Evolutionary conservation across 768 basidiomycete species (phyloP).

Genomic region (Kwoniella mangroviensis): DNA sequence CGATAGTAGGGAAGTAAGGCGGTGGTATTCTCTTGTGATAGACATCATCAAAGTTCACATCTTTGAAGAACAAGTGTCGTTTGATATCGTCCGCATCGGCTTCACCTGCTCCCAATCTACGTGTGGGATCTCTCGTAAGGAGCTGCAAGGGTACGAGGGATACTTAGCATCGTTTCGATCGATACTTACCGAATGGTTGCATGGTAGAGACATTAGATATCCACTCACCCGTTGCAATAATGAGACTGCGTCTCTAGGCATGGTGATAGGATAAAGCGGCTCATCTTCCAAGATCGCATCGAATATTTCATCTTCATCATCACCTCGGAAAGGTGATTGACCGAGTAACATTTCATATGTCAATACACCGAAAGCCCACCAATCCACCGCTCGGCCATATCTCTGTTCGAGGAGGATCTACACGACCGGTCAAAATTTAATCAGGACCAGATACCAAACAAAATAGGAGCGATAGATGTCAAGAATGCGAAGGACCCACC

Average conservation of each 20-base stretch:
- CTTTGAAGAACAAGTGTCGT: constrained; percentile 96
- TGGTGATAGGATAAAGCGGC: constrained; percentile 96
- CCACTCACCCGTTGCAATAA: constrained; percentile 82
- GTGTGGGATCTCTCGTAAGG: constrained; percentile 85
- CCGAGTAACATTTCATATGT: constrained; percentile 99
- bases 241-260: constrained; percentile 96
- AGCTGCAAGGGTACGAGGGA: constrained; percentile 64
- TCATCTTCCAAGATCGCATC: constrained; percentile 99
- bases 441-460: constrained; percentile 4
- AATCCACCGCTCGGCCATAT: constrained; percentile 97
- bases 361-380: constrained; percentile 99
- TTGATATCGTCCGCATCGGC: constrained; percentile 97
- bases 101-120: constrained; percentile 88
- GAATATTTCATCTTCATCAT: constrained; percentile 99
- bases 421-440: neutral
- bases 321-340: constrained; percentile 98
- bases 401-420: constrained; percentile 99
- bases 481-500: constrained; percentile 61
- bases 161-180: too few species aligned
- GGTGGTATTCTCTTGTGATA: constrained; percentile 94
- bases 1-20: constrained; percentile 95
- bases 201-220: neutral
- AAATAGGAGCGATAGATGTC: neutral
- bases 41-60: constrained; percentile 96
- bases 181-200: neutral